Conservation (phyloP, 2,329 filamentous ascomycete species). For the Alternaria triticina region DNA sequence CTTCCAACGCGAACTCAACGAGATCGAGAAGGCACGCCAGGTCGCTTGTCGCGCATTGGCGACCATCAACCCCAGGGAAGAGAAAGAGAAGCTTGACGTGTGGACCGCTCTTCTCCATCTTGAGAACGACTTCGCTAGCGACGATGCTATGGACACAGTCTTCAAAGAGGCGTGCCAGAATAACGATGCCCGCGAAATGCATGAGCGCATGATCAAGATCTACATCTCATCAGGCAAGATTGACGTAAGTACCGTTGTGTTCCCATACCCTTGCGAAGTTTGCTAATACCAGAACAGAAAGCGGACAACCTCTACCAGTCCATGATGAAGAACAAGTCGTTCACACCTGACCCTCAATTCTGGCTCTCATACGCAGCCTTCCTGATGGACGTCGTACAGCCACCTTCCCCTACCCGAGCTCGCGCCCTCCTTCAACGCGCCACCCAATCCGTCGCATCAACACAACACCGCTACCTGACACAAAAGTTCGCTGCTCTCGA, state of each 20-base stretch:
- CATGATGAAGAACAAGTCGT: constrained; percentile 83
- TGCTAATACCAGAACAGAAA: constrained; percentile 63
- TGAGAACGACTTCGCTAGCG: constrained; percentile 86
- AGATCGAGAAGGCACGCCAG: constrained; percentile 84
- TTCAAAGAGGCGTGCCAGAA: constrained; percentile 94
- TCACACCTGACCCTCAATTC: constrained; percentile 77
- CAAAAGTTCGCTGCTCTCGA: constrained; percentile 91
- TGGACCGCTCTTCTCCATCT: constrained; percentile 96
- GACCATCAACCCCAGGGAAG: constrained; percentile 89
- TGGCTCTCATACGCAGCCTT: constrained; percentile 97
- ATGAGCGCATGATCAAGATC: constrained; percentile 89
- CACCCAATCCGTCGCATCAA: constrained; percentile 77
- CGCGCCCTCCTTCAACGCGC: constrained; percentile 82
- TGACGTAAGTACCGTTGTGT: constrained; percentile 64
- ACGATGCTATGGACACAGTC: constrained; percentile 80
- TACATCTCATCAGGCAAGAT: constrained; percentile 91
- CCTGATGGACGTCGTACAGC: constrained; percentile 74
- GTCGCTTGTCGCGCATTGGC: constrained; percentile 89
- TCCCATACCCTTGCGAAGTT: constrained; percentile 5
- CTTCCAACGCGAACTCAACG: constrained; percentile 93
- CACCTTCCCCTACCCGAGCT: constrained; percentile 75
- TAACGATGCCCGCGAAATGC: constrained; percentile 88
- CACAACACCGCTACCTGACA: constrained; percentile 75
- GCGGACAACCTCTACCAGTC: constrained; percentile 86
- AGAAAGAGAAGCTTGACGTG: constrained; percentile 90